Conservation (phyloP, 495 filamentous ascomycete genomes). For the Talaromyces wortmannii region DNA sequence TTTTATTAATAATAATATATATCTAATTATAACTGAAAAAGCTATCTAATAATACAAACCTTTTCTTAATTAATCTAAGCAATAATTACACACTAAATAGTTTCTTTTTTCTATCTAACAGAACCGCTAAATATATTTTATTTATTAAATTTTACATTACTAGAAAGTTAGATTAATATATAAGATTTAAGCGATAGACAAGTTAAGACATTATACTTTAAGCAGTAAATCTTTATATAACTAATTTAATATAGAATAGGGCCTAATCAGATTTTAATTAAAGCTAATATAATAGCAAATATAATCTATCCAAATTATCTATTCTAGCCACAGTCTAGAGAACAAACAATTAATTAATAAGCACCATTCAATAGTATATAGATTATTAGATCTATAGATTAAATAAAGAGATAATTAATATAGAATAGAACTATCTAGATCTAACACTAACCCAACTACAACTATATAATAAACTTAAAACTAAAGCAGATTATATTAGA, state of each 20-base stretch:
- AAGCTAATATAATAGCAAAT: neutral
- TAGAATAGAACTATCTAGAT: no score
- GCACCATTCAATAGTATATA: no score
- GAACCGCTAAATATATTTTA: neutral
- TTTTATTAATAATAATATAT: neutral
- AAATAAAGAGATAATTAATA: no score
- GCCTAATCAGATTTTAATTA: constrained; percentile 2
- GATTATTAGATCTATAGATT: no score
- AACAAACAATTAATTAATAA: no score
- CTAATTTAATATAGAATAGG: neutral
- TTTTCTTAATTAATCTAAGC: neutral
- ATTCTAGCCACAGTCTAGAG: no score
- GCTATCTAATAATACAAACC: neutral
- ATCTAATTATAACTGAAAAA: neutral
- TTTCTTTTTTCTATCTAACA: neutral
- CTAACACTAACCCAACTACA: no score
- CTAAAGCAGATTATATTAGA: no score
- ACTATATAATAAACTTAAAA: no score
- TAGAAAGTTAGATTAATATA: no score
- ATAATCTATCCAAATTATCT: neutral
- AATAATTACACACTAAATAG: neutral
- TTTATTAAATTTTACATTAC: neutral
- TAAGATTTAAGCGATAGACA: no score
- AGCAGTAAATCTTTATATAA: neutral
- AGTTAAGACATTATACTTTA: no score